These are phyloP conservation scores for Phoma sp. DNA, from an alignment of 2,329 filamentous ascomycete species.

Conservation along the genomic window DNA sequence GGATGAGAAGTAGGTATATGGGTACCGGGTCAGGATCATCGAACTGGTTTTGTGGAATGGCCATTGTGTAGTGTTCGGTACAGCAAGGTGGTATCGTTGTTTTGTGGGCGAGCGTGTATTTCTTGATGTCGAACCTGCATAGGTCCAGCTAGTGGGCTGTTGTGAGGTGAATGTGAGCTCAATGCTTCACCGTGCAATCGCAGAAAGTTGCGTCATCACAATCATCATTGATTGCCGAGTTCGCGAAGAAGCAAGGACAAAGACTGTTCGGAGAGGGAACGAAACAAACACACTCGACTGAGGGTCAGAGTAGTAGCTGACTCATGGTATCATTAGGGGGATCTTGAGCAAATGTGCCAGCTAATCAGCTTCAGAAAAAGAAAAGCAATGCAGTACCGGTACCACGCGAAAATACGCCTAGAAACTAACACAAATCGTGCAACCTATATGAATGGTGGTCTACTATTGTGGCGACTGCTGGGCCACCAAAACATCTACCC, in stretches of 20 bases:
- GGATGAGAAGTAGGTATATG: conserved; percentile 24
- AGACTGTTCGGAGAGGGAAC: background rate
- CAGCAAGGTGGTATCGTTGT: background rate
- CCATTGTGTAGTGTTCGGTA: background rate
- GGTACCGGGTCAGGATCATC: conserved; percentile 4
- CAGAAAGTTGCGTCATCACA: background rate
- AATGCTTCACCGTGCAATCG: background rate
- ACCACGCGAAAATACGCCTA: background rate
- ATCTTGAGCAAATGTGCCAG: background rate
- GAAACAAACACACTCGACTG: background rate
- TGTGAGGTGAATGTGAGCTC: conserved; percentile 4
- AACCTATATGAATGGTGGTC: background rate
- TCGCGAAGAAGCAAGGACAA: background rate
- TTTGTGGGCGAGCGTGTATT: no score
- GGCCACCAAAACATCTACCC: conserved; percentile 40
- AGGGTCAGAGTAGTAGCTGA: background rate
- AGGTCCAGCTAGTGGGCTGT: background rate
- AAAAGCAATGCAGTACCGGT: background rate
- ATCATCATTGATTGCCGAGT: background rate
- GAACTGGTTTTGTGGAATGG: background rate
- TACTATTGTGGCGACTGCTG: conserved; percentile 16
- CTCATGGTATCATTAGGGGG: background rate
- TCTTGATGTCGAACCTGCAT: no score
- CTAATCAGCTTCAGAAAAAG: background rate
- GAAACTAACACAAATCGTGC: background rate